Base-by-base conservation (phyloP, 163 green algal species). In the Chloroidium sp. region DNA sequence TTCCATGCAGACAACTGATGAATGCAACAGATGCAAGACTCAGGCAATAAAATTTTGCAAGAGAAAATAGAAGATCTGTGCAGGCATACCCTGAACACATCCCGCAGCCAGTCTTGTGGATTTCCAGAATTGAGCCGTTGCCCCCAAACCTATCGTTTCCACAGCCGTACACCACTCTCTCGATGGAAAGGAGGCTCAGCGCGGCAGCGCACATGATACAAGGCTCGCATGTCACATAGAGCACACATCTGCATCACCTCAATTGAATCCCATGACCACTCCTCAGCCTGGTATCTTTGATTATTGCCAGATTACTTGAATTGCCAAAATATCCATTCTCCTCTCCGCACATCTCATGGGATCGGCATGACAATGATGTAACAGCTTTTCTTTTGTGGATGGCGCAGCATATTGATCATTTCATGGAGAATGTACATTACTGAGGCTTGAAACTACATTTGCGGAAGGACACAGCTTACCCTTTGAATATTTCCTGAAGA, bases 121-220 rank as follows among this genome's bases (percentile, higher is more conserved):
- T 82, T 3, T 62, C 68, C 8, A 98, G 79, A 69, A 98, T 95
- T 60, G 92, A 97, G 10, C 95, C 95, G 81, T 92, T 97, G 62
- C 95, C 95, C 1, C 95, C 95, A 90, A 98, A 98, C 67, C 96
- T 93, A 83, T 98, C 93, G 81, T 98, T 98, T 60, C 82, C 78
- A 82, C 93, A 97, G 58, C 95, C 95, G 82, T 91, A 98, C 61
- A 89, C 86, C 2, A 98, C 94, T 3, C 80, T 76, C 2, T 83
- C 62, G 62, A 80, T 78, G 60, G 90, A 86, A 68, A 98, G 82
- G 69, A 97, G 82, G 2, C 91, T 88, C 74, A 98, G 87, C 2
- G 95, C 95, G n/a, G 89, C 94, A 0, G 95, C 94, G 81, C 95
- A 98, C 95, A 98, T 98, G 86, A 98, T 98, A 88, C 95, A 98